A percentile compares a stretch with the other conserved stretches of the same genome.
phyloP scores from a whole-genome alignment of 2,329 filamentous ascomycete species.

The Pseudogymnoascus sp. region DNA sequence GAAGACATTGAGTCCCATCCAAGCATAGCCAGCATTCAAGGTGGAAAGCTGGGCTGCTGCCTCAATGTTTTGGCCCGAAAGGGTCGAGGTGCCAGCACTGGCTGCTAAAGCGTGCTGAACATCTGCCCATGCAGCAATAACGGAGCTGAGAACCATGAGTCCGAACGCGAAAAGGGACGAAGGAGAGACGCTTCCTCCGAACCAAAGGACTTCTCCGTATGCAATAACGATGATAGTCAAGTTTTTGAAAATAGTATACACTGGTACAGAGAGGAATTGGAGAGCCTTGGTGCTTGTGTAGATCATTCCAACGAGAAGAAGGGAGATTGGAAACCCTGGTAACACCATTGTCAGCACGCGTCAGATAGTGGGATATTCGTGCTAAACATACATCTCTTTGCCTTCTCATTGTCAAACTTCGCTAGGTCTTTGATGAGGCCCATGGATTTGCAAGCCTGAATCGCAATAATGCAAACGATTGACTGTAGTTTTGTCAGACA shows the following conservation, averaged over 20 bases:
- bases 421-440: slow-evolving; percentile 78
- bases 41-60: slow-evolving; percentile 75
- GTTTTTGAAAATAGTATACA: slow-evolving; percentile 99
- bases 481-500: slow-evolving; percentile 49
- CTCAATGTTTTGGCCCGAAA: slow-evolving; percentile 37
- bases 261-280: slow-evolving; percentile 92
- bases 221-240: slow-evolving; percentile 97
- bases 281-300: slow-evolving; percentile 95
- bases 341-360: slow-evolving; percentile 20
- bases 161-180: slow-evolving; percentile 90
- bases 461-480: slow-evolving; percentile 79
- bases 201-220: slow-evolving; percentile 97
- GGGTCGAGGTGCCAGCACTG: slow-evolving; percentile 41
- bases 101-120: slow-evolving; percentile 76
- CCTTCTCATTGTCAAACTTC: slow-evolving; percentile 80
- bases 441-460: slow-evolving; percentile 72
- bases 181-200: slow-evolving; percentile 83
- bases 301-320: slow-evolving; percentile 97
- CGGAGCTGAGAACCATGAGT: slow-evolving; percentile 89
- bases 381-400: slow-evolving; percentile 74
- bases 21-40: slow-evolving; percentile 88
- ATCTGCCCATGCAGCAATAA: slow-evolving; percentile 95
- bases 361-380: not conserved
- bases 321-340: slow-evolving; percentile 88
- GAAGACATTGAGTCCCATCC: slow-evolving; percentile 97